Percentiles rank a stretch among this genome's conserved stretches.
These are phyloP conservation scores for Pythium oligandrum DNA, from an alignment of 352 stramenopile genomes.

Conservation along the genomic window DNA sequence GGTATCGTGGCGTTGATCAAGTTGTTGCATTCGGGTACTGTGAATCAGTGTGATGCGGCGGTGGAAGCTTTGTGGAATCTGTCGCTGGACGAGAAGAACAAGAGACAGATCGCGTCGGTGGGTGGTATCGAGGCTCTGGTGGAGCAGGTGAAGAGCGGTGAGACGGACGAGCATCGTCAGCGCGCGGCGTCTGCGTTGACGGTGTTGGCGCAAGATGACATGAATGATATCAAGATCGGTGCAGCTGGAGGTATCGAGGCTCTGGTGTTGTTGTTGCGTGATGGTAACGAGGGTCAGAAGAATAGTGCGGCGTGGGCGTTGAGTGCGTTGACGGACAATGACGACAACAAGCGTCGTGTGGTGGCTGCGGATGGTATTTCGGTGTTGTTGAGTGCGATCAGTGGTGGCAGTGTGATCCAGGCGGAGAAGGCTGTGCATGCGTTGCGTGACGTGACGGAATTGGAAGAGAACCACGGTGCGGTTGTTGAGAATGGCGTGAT, in stretches of 20 bases:
- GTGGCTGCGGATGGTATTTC: constrained; percentile 2
- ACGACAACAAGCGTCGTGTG: constrained; percentile 3
- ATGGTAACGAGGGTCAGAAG: constrained; percentile 7
- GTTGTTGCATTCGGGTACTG: constrained; percentile 6
- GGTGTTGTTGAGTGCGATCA: constrained; percentile 1
- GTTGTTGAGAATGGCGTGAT: no score
- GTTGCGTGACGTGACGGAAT: not conserved
- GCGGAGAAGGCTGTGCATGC: constrained; percentile 2
- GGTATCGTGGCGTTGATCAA: constrained; percentile 8
- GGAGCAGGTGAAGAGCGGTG: constrained; percentile 3
- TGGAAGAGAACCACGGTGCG: not conserved
- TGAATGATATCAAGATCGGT: constrained; percentile 8
- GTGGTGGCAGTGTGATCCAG: constrained; percentile 1
- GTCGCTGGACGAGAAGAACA: constrained; percentile 7
- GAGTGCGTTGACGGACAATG: constrained; percentile 7
- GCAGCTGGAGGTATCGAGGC: constrained; percentile 5
- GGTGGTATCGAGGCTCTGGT: constrained; percentile 10
- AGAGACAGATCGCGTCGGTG: constrained; percentile 7
- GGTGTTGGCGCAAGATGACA: constrained; percentile 10
- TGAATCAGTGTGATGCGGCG: constrained; percentile 1
- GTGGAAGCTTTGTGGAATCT: constrained; percentile 11
- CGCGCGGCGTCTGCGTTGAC: constrained; percentile 6
- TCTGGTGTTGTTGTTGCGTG: constrained; percentile 3
- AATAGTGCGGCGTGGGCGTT: constrained; percentile 12
- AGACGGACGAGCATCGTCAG: constrained; percentile 10